phyloP scores from a whole-genome alignment of 2,329 filamentous ascomycete genomes.

The Penicillium capsulatum region DNA sequence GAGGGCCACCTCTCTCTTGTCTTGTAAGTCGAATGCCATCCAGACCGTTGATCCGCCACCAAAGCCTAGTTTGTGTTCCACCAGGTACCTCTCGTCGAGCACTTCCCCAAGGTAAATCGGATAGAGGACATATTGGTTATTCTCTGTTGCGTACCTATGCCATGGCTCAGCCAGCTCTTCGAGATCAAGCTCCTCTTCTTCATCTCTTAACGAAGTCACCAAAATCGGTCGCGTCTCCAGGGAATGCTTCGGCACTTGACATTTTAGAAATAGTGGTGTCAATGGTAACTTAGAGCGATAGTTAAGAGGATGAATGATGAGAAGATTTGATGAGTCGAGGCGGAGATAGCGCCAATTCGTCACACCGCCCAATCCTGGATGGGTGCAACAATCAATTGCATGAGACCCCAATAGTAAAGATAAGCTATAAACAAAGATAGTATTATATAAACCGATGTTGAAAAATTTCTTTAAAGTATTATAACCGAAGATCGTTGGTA shows the following conservation, averaged over 20 bases:
- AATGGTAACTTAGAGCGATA: neutral
- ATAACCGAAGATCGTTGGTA: no score
- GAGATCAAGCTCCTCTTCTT: neutral
- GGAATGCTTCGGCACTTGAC: neutral
- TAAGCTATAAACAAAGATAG: no score
- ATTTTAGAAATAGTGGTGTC: constrained; percentile 1
- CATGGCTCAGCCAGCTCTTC: neutral
- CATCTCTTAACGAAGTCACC: neutral
- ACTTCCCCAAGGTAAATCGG: constrained; percentile 17
- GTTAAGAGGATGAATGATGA: no score
- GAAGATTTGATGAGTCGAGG: no score
- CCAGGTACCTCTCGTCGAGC: constrained; percentile 18
- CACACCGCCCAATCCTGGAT: no score
- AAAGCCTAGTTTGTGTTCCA: constrained; percentile 22
- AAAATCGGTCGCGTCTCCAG: neutral
- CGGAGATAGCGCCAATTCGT: no score
- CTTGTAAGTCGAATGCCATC: constrained; percentile 20
- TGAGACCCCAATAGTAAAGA: no score
- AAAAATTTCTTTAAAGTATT: no score
- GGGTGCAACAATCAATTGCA: no score
- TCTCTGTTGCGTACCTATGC: neutral
- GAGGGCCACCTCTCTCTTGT: constrained; percentile 19
- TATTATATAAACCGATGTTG: no score
- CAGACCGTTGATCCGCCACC: constrained; percentile 24
- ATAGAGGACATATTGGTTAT: constrained; percentile 12